A percentile compares a stretch with the other conserved stretches of the same genome.
Evolutionary conservation across 2,329 filamentous ascomycete genomes (phyloP).

Genomic region (Cordyceps militaris): DNA sequence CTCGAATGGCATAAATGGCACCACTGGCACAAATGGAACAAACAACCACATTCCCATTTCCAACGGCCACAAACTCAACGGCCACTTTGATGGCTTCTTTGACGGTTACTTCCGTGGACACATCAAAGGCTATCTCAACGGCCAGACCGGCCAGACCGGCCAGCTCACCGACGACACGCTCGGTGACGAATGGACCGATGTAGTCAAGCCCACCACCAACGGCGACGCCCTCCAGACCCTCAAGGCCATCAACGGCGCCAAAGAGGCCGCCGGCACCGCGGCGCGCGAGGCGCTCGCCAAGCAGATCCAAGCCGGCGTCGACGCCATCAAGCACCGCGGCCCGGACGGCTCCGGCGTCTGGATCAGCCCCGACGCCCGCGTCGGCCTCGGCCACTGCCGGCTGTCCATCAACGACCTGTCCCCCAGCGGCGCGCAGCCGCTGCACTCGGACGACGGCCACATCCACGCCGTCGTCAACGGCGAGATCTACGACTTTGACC

Average conservation of each 20-base stretch:
- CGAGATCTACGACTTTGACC: conserved; percentile 50
- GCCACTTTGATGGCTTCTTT: not conserved
- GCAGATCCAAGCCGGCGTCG: not conserved
- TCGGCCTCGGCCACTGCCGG: conserved; percentile 40
- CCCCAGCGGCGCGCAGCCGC: conserved; percentile 39
- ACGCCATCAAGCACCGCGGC: not conserved
- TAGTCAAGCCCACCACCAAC: not conserved
- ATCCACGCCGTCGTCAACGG: conserved; percentile 54
- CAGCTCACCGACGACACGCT: not conserved
- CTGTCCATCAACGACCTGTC: conserved; percentile 47
- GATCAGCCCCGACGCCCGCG: not conserved
- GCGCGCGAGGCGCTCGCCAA: not conserved
- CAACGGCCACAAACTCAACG: not conserved
- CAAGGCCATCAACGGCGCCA: not conserved
- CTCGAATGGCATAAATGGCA: not conserved
- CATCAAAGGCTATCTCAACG: not conserved
- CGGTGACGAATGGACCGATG: not conserved
- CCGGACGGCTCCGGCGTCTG: not conserved
- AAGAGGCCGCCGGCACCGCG: not conserved
- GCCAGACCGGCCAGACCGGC: not conserved
- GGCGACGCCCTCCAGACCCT: not conserved
- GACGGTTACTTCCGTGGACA: not conserved
- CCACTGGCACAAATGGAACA: not conserved
- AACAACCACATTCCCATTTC: not conserved
- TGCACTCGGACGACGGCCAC: conserved; percentile 26